These are phyloP conservation scores for Fusarium gaditjirri DNA, from an alignment of 2,329 filamentous ascomycete genomes.

Conservation along the genomic window DNA sequence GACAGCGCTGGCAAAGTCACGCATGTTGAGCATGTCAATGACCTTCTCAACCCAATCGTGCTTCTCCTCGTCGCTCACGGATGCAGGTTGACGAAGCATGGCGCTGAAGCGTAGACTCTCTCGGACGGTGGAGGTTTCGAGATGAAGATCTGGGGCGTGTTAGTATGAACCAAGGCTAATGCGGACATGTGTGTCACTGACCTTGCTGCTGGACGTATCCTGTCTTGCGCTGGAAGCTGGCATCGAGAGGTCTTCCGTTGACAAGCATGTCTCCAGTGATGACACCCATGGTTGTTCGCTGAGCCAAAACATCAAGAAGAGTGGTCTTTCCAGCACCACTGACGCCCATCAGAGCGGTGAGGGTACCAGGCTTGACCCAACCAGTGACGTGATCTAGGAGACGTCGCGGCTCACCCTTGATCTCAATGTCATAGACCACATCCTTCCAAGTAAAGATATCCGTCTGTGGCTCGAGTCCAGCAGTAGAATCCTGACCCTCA, in stretches of 20 bases:
- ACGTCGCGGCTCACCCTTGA: conserved; percentile 77
- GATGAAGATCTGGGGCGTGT: conserved; percentile 59
- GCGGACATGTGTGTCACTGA: conserved; percentile 16
- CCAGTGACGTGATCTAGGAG: conserved; percentile 83
- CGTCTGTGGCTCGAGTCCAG: conserved; percentile 55
- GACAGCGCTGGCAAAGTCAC: conserved; percentile 72
- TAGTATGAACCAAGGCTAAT: not conserved
- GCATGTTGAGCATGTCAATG: conserved; percentile 74
- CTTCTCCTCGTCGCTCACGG: conserved; percentile 66
- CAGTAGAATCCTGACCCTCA: conserved; percentile 33
- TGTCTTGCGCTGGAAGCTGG: conserved; percentile 71
- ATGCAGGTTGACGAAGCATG: conserved; percentile 66
- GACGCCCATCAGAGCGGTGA: conserved; percentile 81
- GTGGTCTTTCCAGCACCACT: conserved; percentile 59
- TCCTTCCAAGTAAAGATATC: conserved; percentile 82
- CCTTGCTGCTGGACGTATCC: conserved; percentile 76
- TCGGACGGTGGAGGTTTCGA: conserved; percentile 65
- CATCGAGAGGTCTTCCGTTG: conserved; percentile 66
- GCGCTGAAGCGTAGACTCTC: conserved; percentile 66
- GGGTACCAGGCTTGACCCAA: conserved; percentile 89
- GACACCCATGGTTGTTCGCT: conserved; percentile 68
- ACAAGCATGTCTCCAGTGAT: conserved; percentile 75
- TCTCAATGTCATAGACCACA: conserved; percentile 76
- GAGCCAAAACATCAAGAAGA: conserved; percentile 55
- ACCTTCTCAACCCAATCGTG: conserved; percentile 71